Evolutionary conservation across 2,329 filamentous ascomycete species (phyloP), one percentile per base, ranked within the genome.

Genomic region (Colletotrichum lini): DNA sequence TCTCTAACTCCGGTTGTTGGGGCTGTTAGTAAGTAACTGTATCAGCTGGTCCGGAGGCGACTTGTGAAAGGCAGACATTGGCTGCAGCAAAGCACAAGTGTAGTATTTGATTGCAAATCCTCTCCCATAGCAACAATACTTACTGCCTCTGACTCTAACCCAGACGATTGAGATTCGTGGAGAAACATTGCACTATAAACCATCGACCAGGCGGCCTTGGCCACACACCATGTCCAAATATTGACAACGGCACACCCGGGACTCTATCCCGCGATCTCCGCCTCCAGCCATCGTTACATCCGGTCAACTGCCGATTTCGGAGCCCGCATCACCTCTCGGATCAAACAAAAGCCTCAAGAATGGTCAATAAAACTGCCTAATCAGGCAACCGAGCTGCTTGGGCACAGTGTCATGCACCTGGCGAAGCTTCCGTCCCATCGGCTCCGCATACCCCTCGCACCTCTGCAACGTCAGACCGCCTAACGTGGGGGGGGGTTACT

Each of bases 301-400:
- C 2, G 23, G 26, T 38, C 18, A 12, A 18, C 15, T 59, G 38
- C 60, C 49, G 60, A 53, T 13, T 9, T 53, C 60, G 60, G 60
- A 44, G 23, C 38, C 10, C 15, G 26, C 21, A 45, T 16, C 12
- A 21, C n/a, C 12, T 16, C 3, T 50, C n/a, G 53, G 23, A n/a
- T 15, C 13, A 9, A 4, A 21, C 9, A 49, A 50, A 47, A 18
- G 6, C 54, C 45, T 30, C 35, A 13, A 15, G 6, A 66, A 42
- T 60, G 45, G 54, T 53, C 63, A 42, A 52, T 52, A 18, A 16
- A 30, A 66, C 38, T 21, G 30, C 54, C 64, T 4, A 44, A 38
- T 30, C 23, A 13, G 63, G 63, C 4, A 26, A 21, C 26, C 23
- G 44, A 15, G 44, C 26, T 21, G 18, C n/a, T 40, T 26, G 26